Base-by-base conservation (phyloP, 176 grass and related monocot genomes). In the Cenchrus purpureus region DNA sequence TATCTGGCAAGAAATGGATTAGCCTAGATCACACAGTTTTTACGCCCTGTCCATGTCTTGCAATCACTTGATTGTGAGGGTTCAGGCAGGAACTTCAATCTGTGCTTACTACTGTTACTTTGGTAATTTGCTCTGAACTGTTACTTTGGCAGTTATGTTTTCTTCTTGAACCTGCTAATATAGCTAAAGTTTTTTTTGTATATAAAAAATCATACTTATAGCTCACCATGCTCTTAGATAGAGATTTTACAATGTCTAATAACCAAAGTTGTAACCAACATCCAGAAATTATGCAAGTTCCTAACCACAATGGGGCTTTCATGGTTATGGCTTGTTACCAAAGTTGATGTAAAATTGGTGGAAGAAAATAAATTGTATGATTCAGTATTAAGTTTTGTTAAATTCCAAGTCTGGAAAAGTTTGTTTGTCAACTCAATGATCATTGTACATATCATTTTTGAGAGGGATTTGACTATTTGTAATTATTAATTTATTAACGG, bases 141-240 rank as follows among this genome's bases (percentile, higher is more conserved):
- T 51, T 73, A 73, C 46, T 73, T 73, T 29, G 12, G 20, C 70
- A 73, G 70, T 52, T 73, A 3, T 74, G 20, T 55, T 80, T 74
- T 80, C 6, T 65, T 25, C 34, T 57, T 80, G 69, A 68, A 40
- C 60, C 22, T 68, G n/a, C 10, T 66, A 75, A 37, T 34, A 65
- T 67, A 72, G 53, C 51, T 59, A 68, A 43, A 72, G 37, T 40
- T 40, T 40, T 40, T 40, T 40, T 40, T 40, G 37, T 40, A 40
- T 40, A 40, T 40, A 40, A 4, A 40, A 40, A 40, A 40, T 40
- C 37, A 40, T 40, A 40, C 37, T 40, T 40, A 4, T 40, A 40
- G 43, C 42, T 50, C 59, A 43, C 17, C 49, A 14, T 68, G 44
- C 10, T 69, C 0, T 15, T n/a, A 12, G 25, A 56, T 17, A 22